Evolutionary conservation across 257 asterid genomes (phyloP).

Genomic region (Cordia subcordata): DNA sequence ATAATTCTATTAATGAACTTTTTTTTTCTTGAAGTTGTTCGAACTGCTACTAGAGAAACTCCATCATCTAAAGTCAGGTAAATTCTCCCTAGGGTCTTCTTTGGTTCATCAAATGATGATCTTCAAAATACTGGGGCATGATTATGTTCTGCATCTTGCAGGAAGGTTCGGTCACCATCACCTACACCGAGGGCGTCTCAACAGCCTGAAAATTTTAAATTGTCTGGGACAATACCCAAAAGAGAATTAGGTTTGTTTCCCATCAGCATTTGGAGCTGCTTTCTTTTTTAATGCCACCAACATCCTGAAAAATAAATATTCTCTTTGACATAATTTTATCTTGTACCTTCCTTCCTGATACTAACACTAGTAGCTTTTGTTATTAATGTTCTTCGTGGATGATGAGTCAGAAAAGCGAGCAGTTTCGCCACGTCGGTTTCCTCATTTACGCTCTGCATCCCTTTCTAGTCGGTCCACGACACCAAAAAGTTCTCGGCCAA

Average conservation of each 20-base stretch:
- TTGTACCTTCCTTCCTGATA: too few relatives aligned
- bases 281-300: background rate
- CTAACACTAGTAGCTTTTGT: background rate
- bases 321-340: too few relatives aligned
- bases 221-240: conserved; percentile 39
- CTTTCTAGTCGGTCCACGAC: conserved; percentile 63
- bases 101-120: background rate
- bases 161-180: conserved; percentile 46
- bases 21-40: conserved; percentile 38
- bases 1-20: background rate
- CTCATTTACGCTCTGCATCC: conserved; percentile 75
- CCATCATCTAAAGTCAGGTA: conserved; percentile 56
- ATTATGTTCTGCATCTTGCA: conserved; percentile 19
- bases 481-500: conserved; percentile 70
- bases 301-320: too few relatives aligned
- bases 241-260: conserved; percentile 55
- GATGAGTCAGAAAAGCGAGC: conserved; percentile 57
- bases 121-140: background rate
- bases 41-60: conserved; percentile 61
- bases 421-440: conserved; percentile 76
- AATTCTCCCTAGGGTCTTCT: conserved; percentile 14
- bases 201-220: conserved; percentile 46
- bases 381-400: conserved; percentile 1
- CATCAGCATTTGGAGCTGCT: background rate
- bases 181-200: conserved; percentile 50